Evolutionary conservation across 202 grass and related monocot species (phyloP).

Genomic region (Panicum hallii): DNA sequence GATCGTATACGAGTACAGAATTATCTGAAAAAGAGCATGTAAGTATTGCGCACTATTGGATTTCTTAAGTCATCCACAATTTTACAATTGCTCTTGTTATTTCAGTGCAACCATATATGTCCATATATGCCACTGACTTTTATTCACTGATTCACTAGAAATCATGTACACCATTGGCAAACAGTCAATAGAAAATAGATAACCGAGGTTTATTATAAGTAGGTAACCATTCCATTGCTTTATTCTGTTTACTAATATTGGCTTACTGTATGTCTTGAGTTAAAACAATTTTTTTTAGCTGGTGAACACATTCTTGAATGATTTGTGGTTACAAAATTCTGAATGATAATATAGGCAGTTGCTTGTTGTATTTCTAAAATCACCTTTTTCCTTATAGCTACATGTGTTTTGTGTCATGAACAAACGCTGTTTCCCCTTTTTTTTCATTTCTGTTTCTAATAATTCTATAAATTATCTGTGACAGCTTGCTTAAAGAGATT

Average conservation of each 20-base stretch:
- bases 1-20: conserved; percentile 41
- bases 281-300: neutral
- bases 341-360: neutral
- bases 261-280: neutral
- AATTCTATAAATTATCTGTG: neutral
- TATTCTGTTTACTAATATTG: neutral
- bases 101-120: neutral
- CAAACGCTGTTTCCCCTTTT: neutral
- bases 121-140: neutral
- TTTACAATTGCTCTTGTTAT: neutral
- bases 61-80: neutral
- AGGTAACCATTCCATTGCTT: neutral
- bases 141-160: neutral
- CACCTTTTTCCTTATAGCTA: neutral
- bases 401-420: neutral
- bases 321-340: neutral
- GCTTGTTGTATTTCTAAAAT: neutral
- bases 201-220: neutral
- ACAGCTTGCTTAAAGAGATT: conserved; percentile 49
- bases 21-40: conserved; percentile 58
- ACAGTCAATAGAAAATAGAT: neutral
- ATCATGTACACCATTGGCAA: neutral
- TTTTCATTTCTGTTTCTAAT: conserved; percentile 29
- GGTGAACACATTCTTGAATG: neutral
- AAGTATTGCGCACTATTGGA: neutral